Base-by-base conservation (phyloP, 2,329 filamentous ascomycete genomes). In the Neurospora crassa region DNA sequence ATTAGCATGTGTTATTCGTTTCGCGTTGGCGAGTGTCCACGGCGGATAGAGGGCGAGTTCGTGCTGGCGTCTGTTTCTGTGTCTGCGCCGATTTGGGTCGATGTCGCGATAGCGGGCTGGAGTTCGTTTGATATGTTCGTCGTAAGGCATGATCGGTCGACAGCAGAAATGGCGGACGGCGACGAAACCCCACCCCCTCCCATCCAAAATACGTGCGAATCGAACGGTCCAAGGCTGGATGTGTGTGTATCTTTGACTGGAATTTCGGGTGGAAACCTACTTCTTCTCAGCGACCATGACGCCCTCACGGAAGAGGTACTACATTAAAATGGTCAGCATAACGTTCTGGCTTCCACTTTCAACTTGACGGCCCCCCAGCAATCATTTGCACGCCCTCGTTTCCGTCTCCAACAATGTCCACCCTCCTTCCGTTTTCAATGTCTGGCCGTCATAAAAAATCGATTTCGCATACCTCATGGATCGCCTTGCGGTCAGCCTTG, bases 401-500 rank as follows among this genome's bases (percentile, higher is more conserved):
- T 37, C 53, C 29, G 3, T 11, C 29, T 37, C 29, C 29, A 16
- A 63, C 14, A 63, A 37, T 37, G 53, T 63, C 53, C 53, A 63
- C 53, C 7, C 53, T 63, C 53, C 53, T 34, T 1, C 53, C 8
- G 10, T 59, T 43, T 45, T 70, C 69, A 42, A 37, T 67, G 41
- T 45, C 40, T 41, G 34, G 29, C 70, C 63, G 20, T n/a, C 14
- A 45, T 24, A n/a, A 68, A 67, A 72, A 45, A 73, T 34, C 18
- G 29, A 71, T 69, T 70, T 40, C 45, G 53, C 77, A 70, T 77
- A 78, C 77, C 87, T 91, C 95, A 90, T 99, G 96, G 88, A 99
- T 98, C 92, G 94, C 93, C 93, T 99, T 99, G 89, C 96, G 94
- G 89, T 99, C 96, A 86, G 93, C 92, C 92, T 98, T 98, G 85